Evolutionary conservation across 257 asterid species (phyloP).

Genomic region (Przewalskia tangutica): DNA sequence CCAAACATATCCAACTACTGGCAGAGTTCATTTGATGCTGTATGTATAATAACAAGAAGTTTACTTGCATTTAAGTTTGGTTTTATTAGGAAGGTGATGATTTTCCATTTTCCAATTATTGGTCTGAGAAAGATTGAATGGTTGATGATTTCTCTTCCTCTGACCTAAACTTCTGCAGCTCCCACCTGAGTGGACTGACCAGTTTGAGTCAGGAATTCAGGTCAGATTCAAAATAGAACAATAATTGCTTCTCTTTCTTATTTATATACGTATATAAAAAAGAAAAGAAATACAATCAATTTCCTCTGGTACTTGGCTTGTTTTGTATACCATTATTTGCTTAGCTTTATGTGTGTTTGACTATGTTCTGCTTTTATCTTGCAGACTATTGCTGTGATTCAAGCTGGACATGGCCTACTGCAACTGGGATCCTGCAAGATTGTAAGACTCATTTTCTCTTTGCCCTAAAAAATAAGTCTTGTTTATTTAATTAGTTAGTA

Average conservation of each 20-base stretch:
- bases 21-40: conserved; percentile 99
- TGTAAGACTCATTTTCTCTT: conserved; percentile 42
- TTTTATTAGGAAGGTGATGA: conserved; percentile 3
- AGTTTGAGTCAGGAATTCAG: conserved; percentile 99
- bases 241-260: background rate
- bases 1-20: conserved; percentile 95
- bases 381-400: conserved; percentile 98
- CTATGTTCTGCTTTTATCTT: conserved; percentile 6
- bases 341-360: background rate
- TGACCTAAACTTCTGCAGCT: conserved; percentile 53
- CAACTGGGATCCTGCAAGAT: conserved; percentile 98
- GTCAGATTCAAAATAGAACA: conserved; percentile 23
- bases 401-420: conserved; percentile 96
- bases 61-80: background rate
- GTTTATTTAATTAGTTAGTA: background rate
- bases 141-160: conserved; percentile 20
- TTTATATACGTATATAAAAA: background rate
- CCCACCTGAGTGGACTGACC: conserved; percentile 96
- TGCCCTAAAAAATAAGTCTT: background rate
- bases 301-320: background rate
- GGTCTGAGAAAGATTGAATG: conserved; percentile 19
- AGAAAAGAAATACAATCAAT: background rate
- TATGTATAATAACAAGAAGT: conserved; percentile 26
- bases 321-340: background rate
- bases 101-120: conserved; percentile 26